phyloP scores from a whole-genome alignment of 2,329 filamentous ascomycete genomes.

The Aspergillus latus region DNA sequence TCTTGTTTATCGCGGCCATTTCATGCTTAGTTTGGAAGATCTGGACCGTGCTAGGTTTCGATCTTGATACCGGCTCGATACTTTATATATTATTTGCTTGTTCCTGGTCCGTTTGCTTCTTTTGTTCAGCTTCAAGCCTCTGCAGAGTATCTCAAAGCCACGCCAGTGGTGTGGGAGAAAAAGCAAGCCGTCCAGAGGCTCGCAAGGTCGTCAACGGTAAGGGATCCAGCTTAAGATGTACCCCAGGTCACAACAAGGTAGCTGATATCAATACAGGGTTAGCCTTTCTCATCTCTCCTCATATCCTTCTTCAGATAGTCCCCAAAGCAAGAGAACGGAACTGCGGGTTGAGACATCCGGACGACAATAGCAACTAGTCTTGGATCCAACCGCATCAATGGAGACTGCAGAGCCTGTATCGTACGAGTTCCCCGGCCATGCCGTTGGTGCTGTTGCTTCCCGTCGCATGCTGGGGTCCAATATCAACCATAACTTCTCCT shows the following conservation, averaged over 20 bases:
- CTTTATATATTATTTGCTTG: slow-evolving; percentile 21
- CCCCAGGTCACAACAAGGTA: neutral
- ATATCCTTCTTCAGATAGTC: neutral
- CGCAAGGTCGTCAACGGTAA: neutral
- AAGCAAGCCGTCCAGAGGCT: slow-evolving; percentile 8
- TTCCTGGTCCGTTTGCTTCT: slow-evolving; percentile 18
- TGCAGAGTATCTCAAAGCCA: slow-evolving; percentile 8
- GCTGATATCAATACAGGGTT: slow-evolving; percentile 5
- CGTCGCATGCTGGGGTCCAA: slow-evolving; percentile 41
- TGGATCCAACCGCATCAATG: slow-evolving; percentile 27
- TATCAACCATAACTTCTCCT: slow-evolving; percentile 35
- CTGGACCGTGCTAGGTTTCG: slow-evolving; percentile 14
- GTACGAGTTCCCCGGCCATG: slow-evolving; percentile 41
- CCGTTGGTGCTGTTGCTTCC: slow-evolving; percentile 35
- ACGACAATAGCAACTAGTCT: neutral
- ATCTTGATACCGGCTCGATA: slow-evolving; percentile 11
- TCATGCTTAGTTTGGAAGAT: slow-evolving; percentile 18
- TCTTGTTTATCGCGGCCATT: slow-evolving; percentile 9
- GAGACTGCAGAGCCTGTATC: slow-evolving; percentile 43
- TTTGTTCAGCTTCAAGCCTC: slow-evolving; percentile 7
- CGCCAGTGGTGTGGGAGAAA: neutral
- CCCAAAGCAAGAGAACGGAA: neutral
- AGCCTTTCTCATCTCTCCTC: neutral
- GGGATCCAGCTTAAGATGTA: neutral
- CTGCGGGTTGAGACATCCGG: neutral